phyloP scores from a whole-genome alignment of 768 basidiomycete genomes.

The Lyophyllum decastes region DNA sequence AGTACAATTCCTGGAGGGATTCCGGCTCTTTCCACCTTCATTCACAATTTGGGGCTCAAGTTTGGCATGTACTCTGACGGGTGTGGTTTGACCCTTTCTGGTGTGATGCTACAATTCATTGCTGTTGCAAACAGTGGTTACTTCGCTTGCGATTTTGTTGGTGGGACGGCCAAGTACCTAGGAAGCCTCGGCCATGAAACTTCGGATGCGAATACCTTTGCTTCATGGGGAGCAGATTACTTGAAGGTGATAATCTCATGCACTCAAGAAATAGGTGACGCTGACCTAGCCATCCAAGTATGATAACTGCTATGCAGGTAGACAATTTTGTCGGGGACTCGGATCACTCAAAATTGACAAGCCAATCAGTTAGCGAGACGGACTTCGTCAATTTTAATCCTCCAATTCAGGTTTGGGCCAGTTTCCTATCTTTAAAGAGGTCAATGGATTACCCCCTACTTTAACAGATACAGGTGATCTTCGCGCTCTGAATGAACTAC shows the following conservation, averaged over 20 bases:
- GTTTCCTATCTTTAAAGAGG: neutral
- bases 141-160: slow-evolving; percentile 47
- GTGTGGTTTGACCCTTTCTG: slow-evolving; percentile 20
- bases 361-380: slow-evolving; percentile 31
- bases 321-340: neutral
- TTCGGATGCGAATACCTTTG: slow-evolving; percentile 47
- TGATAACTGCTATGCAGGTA: slow-evolving; percentile 52
- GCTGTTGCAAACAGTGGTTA: slow-evolving; percentile 30
- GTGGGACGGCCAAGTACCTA: slow-evolving; percentile 44
- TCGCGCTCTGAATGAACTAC: neutral
- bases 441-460: neutral
- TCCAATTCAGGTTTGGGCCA: slow-evolving; percentile 34
- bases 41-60: slow-evolving; percentile 47
- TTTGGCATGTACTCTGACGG: slow-evolving; percentile 66
- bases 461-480: slow-evolving; percentile 35
- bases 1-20: slow-evolving; percentile 39
- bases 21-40: slow-evolving; percentile 37
- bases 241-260: slow-evolving; percentile 30
- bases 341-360: neutral
- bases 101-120: neutral
- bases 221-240: slow-evolving; percentile 51
- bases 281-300: slow-evolving; percentile 28
- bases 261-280: neutral
- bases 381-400: slow-evolving; percentile 50
- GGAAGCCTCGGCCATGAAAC: slow-evolving; percentile 48